phyloP scores from a whole-genome alignment of 1,284 basidiomycete species.

The Ceratobasidium sp. region DNA sequence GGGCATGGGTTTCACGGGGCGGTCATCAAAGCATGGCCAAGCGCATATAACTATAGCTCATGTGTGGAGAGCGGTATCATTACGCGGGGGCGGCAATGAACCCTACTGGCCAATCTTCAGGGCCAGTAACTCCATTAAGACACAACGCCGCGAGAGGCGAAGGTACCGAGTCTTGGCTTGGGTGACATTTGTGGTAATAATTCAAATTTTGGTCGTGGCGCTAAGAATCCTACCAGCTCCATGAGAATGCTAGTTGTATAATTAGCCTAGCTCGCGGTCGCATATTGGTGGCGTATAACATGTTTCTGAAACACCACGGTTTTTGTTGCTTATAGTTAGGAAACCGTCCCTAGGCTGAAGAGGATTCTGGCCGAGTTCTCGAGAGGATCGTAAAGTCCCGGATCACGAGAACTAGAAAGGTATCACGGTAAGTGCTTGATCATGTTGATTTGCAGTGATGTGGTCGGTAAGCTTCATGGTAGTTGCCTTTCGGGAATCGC shows the following conservation, averaged over 20 bases:
- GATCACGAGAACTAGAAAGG: background rate
- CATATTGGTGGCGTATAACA: too few relatives aligned
- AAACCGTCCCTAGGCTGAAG: too few relatives aligned
- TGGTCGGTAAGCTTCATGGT: background rate
- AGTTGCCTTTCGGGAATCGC: background rate
- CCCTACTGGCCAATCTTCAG: background rate
- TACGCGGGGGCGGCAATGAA: background rate
- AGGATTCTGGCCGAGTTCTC: too few relatives aligned
- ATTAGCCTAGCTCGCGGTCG: too few relatives aligned
- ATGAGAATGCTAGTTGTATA: background rate
- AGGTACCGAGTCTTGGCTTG: background rate
- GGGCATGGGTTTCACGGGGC: background rate
- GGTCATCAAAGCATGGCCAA: conserved; percentile 6
- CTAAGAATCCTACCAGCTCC: background rate
- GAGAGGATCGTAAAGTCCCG: background rate
- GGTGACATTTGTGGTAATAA: background rate
- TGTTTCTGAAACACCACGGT: too few relatives aligned
- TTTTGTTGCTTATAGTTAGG: too few relatives aligned
- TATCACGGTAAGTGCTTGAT: background rate
- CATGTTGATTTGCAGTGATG: background rate
- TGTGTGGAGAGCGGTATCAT: background rate
- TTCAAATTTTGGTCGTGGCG: background rate
- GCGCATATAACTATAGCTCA: background rate
- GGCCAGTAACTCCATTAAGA: background rate
- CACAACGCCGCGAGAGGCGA: background rate